Percentiles rank a stretch among this genome's conserved stretches.
phyloP scores from a whole-genome alignment of 371 early-diverging fungal species.

The Blastocladiella emersonii region DNA sequence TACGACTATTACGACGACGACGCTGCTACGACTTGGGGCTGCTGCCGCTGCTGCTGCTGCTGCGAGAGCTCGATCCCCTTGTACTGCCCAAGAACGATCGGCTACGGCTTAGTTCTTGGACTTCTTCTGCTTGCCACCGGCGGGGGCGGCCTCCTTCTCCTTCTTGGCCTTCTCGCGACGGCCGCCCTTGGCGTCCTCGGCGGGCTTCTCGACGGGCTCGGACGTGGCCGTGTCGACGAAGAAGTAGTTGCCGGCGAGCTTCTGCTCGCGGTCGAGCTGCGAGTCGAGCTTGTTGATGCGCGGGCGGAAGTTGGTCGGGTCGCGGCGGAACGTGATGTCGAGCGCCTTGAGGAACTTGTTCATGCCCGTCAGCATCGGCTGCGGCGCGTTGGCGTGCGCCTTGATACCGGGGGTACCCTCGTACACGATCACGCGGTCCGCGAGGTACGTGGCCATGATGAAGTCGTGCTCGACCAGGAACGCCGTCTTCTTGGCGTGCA shows the following conservation, averaged over 20 bases:
- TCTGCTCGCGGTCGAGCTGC: slow-evolving; percentile 97
- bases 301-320: slow-evolving; percentile 97
- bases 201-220: not conserved
- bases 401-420: slow-evolving; percentile 85
- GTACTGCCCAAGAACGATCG: no score
- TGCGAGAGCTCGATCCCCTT: no score
- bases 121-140: no score
- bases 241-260: slow-evolving; percentile 84
- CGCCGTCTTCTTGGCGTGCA: slow-evolving; percentile 95
- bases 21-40: no score
- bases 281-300: slow-evolving; percentile 98
- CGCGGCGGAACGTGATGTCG: slow-evolving; percentile 98
- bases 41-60: no score
- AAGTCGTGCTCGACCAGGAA: slow-evolving; percentile 99
- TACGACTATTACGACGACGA: no score
- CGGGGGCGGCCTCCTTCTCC: not conserved
- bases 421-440: slow-evolving; percentile 98
- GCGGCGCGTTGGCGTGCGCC: slow-evolving; percentile 78
- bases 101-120: no score
- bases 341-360: slow-evolving; percentile 93
- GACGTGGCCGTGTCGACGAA: slow-evolving; percentile 45
- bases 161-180: not conserved
- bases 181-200: not conserved
- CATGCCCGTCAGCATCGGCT: slow-evolving; percentile 92
- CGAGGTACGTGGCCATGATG: slow-evolving; percentile 99